These are phyloP conservation scores for Elongisporangium undulatum DNA, from an alignment of 352 stramenopile genomes.

Conservation along the genomic window DNA sequence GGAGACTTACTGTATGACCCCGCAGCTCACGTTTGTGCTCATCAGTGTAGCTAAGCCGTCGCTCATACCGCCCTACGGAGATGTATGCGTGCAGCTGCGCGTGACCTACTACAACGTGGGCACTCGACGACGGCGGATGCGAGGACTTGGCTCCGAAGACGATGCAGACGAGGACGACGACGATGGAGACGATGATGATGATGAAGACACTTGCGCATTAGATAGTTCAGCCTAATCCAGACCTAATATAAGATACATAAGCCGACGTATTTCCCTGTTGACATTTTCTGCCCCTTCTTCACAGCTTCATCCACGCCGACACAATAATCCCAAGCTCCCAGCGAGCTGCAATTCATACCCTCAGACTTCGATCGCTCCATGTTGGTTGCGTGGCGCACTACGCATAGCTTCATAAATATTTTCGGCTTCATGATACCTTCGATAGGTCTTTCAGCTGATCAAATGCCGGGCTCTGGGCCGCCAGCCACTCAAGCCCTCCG, in stretches of 20 bases:
- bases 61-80: neutral
- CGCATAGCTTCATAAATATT: neutral
- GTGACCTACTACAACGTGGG: neutral
- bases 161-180: neutral
- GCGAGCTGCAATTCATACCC: constrained; percentile 6
- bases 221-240: neutral
- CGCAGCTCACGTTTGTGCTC: neutral
- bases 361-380: neutral
- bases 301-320: too few species aligned
- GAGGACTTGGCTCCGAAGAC: neutral
- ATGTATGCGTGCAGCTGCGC: neutral
- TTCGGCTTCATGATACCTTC: too few species aligned
- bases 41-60: neutral
- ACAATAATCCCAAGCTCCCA: too few species aligned
- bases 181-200: neutral
- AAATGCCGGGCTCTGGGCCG: too few species aligned
- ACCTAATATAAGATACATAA: neutral
- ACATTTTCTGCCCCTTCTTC: too few species aligned
- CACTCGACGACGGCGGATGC: neutral
- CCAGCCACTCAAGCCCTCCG: too few species aligned
- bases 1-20: neutral
- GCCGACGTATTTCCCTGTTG: constrained; percentile 2
- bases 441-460: too few species aligned
- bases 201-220: neutral
- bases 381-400: neutral